A percentile compares a stretch with the other conserved stretches of the same genome.
phyloP scores from a whole-genome alignment of 768 basidiomycete genomes.

The Mycena vitilis region DNA sequence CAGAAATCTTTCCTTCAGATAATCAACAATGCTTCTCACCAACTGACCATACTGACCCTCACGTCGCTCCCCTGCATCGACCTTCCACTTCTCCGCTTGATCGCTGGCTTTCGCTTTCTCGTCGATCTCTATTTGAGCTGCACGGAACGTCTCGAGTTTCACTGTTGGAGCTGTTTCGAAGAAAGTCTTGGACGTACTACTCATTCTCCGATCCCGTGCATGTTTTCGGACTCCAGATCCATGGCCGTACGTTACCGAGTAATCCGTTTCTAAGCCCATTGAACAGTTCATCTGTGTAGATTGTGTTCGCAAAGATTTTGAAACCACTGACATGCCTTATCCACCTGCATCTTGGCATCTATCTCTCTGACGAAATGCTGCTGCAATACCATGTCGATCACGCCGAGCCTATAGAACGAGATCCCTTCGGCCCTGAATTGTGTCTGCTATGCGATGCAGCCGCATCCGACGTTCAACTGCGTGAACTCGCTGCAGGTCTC shows the following conservation, averaged over 20 bases:
- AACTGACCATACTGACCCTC: constrained; percentile 62
- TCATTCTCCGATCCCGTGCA: constrained; percentile 74
- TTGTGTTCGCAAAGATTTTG: constrained; percentile 56
- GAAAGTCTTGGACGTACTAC: constrained; percentile 63
- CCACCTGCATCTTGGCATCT: constrained; percentile 70
- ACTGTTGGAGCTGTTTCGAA: constrained; percentile 73
- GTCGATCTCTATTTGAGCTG: constrained; percentile 65
- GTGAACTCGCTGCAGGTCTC: constrained; percentile 62
- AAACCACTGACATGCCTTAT: constrained; percentile 58
- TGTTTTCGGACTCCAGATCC: constrained; percentile 52
- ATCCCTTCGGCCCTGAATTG: constrained; percentile 44
- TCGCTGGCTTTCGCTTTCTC: constrained; percentile 62
- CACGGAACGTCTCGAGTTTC: constrained; percentile 65
- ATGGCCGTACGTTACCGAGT: constrained; percentile 62
- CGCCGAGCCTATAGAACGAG: constrained; percentile 39
- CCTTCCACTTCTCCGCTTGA: constrained; percentile 54
- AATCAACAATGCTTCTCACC: constrained; percentile 47
- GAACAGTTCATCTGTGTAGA: constrained; percentile 44
- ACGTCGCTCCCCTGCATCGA: constrained; percentile 71
- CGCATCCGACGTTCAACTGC: constrained; percentile 47
- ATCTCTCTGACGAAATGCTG: constrained; percentile 66
- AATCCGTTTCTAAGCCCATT: not conserved
- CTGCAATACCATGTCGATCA: constrained; percentile 62
- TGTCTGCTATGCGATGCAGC: constrained; percentile 51
- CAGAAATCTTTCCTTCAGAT: constrained; percentile 52